Evolutionary conservation across 2,329 filamentous ascomycete genomes (phyloP).

Genomic region (Venturia effusa): DNA sequence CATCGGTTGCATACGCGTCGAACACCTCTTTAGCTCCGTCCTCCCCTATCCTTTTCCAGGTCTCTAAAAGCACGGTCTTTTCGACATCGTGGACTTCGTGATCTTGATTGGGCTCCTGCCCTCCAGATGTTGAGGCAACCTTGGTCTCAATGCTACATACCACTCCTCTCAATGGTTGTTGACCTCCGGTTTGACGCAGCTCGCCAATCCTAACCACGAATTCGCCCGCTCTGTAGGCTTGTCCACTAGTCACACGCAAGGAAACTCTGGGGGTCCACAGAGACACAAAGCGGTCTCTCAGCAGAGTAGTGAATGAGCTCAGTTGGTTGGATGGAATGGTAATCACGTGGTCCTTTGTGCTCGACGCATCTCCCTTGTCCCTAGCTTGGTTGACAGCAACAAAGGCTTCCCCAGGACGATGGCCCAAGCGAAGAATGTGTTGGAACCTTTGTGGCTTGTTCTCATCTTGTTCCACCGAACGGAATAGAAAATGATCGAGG

Average conservation of each 20-base stretch:
- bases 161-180: conserved; percentile 9
- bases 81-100: not conserved
- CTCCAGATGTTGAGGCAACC: not conserved
- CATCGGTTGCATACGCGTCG: not conserved
- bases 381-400: not conserved
- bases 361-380: not conserved
- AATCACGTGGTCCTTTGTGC: conserved; percentile 8
- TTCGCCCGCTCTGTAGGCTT: conserved; percentile 13
- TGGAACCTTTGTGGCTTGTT: conserved; percentile 12
- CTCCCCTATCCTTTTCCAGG: conserved; percentile 13
- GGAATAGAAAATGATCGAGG: not conserved
- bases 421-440: conserved; percentile 13
- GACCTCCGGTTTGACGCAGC: conserved; percentile 12
- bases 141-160: conserved; percentile 13
- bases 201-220: conserved; percentile 14
- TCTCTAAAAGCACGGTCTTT: conserved; percentile 11
- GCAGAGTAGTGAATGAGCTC: conserved; percentile 11
- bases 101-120: conserved; percentile 6
- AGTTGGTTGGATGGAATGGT: conserved; percentile 13
- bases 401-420: conserved; percentile 8
- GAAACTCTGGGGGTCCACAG: conserved; percentile 13
- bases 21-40: conserved; percentile 12
- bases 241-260: conserved; percentile 10
- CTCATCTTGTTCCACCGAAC: conserved; percentile 8
- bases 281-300: conserved; percentile 13